phyloP scores from a whole-genome alignment of 345 rosid genomes.

The Populus pruinosa region DNA sequence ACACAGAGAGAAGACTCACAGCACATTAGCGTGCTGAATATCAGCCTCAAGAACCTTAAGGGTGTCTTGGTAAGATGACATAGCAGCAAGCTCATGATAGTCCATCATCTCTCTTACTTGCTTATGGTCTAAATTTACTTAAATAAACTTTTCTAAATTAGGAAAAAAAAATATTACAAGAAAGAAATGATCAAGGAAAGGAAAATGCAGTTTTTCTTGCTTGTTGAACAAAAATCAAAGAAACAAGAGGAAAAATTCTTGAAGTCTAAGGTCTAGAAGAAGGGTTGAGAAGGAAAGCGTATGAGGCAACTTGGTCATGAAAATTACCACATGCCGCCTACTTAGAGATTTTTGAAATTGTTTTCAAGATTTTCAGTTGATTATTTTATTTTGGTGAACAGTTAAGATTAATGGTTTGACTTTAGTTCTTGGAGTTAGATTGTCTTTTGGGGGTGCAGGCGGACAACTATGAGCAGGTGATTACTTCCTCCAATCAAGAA shows the following conservation, averaged over 20 bases:
- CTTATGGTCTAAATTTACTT: neutral
- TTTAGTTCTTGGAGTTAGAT: neutral
- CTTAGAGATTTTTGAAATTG: neutral
- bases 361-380: neutral
- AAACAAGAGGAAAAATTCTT: neutral
- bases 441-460: neutral
- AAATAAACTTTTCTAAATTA: neutral
- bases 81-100: slow-evolving; percentile 28
- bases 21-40: slow-evolving; percentile 44
- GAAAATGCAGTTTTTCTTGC: neutral
- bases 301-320: neutral
- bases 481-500: slow-evolving; percentile 3
- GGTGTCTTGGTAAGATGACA: slow-evolving; percentile 42
- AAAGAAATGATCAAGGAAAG: neutral
- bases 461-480: neutral
- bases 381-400: neutral
- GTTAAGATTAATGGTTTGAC: neutral
- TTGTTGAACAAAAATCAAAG: neutral
- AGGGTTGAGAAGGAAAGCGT: neutral
- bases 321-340: neutral
- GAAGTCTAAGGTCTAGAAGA: neutral
- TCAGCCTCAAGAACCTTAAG: slow-evolving; percentile 43
- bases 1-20: slow-evolving; percentile 33
- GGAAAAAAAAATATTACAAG: neutral
- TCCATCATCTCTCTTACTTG: slow-evolving; percentile 16